These are phyloP conservation scores for Canavalia ensiformis DNA, from an alignment of 306 rosid species.

Conservation along the genomic window DNA sequence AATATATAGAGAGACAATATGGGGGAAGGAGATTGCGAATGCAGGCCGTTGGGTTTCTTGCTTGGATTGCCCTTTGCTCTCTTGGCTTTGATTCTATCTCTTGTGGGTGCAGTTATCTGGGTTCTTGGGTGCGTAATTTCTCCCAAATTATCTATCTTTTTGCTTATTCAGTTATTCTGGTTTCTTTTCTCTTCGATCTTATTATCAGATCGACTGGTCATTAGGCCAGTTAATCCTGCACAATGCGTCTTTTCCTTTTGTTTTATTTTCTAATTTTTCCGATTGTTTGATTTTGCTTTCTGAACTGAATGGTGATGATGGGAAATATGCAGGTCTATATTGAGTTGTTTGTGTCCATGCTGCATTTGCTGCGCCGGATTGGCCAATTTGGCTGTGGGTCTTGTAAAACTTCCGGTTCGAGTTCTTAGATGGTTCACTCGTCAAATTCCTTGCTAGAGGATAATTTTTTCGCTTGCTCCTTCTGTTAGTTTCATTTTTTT, in stretches of 20 bases:
- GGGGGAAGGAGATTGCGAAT: slow-evolving; percentile 71
- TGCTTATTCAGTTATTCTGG: not conserved
- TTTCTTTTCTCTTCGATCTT: not conserved
- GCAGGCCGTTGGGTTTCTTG: slow-evolving; percentile 88
- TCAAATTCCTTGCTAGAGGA: slow-evolving; percentile 71
- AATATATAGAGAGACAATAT: slow-evolving; percentile 13
- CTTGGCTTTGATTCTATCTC: slow-evolving; percentile 67
- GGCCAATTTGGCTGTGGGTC: slow-evolving; percentile 76
- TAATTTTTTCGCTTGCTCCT: not conserved
- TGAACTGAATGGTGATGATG: slow-evolving; percentile 3
- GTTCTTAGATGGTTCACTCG: slow-evolving; percentile 69
- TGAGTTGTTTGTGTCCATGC: slow-evolving; percentile 91
- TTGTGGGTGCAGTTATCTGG: slow-evolving; percentile 83
- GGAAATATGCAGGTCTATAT: slow-evolving; percentile 59
- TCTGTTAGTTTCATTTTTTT: not conserved
- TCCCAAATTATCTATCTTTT: not conserved
- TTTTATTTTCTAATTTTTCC: not conserved
- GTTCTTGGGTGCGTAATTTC: slow-evolving; percentile 60
- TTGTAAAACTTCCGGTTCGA: slow-evolving; percentile 77
- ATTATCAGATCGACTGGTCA: not conserved
- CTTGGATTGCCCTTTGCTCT: slow-evolving; percentile 87
- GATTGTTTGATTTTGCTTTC: not conserved
- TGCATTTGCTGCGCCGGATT: slow-evolving; percentile 73
- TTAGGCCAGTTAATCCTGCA: not conserved
- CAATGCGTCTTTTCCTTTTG: not conserved